Percentiles rank a stretch among this genome's conserved stretches.
These are phyloP conservation scores for Zygosaccharomyces bisporus DNA, from an alignment of 805 yeast species.

Conservation along the genomic window DNA sequence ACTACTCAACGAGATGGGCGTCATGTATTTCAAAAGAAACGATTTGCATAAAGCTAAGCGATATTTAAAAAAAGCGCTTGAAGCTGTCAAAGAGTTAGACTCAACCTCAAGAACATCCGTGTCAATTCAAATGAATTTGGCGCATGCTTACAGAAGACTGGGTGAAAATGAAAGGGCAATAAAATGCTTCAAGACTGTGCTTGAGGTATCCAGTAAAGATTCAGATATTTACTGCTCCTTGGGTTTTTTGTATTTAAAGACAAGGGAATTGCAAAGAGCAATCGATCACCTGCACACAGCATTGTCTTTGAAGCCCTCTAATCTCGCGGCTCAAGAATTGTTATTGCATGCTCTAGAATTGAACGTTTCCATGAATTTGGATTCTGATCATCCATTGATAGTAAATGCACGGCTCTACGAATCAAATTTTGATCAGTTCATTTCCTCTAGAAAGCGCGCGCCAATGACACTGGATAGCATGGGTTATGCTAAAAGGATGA, in stretches of 20 bases:
- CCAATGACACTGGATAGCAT: slow-evolving; percentile 12
- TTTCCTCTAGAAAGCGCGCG: slow-evolving; percentile 13
- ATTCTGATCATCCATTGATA: slow-evolving; percentile 32
- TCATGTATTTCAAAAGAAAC: slow-evolving; percentile 73
- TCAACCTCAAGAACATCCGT: slow-evolving; percentile 81
- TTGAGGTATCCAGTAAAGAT: slow-evolving; percentile 65
- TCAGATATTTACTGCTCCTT: slow-evolving; percentile 76
- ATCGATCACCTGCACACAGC: slow-evolving; percentile 78
- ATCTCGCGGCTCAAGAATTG: slow-evolving; percentile 79
- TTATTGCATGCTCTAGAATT: slow-evolving; percentile 72
- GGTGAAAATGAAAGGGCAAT: slow-evolving; percentile 63
- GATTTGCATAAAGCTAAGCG: slow-evolving; percentile 66
- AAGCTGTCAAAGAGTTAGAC: slow-evolving; percentile 62
- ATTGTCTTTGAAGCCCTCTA: slow-evolving; percentile 70
- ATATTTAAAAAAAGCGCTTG: slow-evolving; percentile 65
- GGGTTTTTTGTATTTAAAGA: slow-evolving; percentile 74
- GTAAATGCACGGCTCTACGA: slow-evolving; percentile 22
- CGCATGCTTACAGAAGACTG: slow-evolving; percentile 77
- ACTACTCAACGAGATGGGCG: slow-evolving; percentile 88
- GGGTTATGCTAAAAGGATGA: slow-evolving; percentile 13
- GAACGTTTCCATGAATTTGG: slow-evolving; percentile 38
- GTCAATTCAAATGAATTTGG: slow-evolving; percentile 80
- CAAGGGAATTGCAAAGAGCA: slow-evolving; percentile 60
- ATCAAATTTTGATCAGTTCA: slow-evolving; percentile 11
- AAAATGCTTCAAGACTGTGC: slow-evolving; percentile 70